These are phyloP conservation scores for Diophrys appendiculata DNA, from an alignment of 73 alveolate genomes.

Conservation along the genomic window DNA sequence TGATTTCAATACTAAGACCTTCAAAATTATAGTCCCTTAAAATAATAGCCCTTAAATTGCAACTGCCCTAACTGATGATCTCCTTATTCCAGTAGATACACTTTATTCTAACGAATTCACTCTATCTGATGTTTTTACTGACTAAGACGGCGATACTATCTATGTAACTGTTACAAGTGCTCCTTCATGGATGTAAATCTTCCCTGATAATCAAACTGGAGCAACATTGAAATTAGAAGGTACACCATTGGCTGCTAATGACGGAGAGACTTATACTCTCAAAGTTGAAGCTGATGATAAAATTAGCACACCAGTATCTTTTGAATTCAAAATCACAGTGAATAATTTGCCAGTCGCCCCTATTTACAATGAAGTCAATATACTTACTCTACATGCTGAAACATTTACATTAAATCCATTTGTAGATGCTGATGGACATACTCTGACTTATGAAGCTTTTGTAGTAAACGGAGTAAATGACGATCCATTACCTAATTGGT, in stretches of 20 bases:
- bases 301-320: too few species aligned
- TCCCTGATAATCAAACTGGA: neutral
- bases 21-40: neutral
- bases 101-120: neutral
- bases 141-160: neutral
- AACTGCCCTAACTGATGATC: neutral
- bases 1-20: constrained; percentile 3
- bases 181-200: neutral
- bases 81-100: neutral
- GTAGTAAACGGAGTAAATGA: constrained; percentile 1
- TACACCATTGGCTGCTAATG: neutral
- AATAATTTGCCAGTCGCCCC: neutral
- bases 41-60: neutral
- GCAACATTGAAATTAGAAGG: neutral
- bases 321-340: neutral
- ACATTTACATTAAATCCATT: constrained; percentile 4
- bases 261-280: too few species aligned
- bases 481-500: constrained; percentile 12
- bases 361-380: neutral
- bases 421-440: constrained; percentile 23
- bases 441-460: constrained; percentile 11
- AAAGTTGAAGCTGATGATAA: too few species aligned
- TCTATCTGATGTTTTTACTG: neutral
- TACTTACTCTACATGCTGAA: neutral
- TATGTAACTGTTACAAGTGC: neutral